Conservation (phyloP, 2,329 filamentous ascomycete genomes). For the Epichloe festucae region DNA sequence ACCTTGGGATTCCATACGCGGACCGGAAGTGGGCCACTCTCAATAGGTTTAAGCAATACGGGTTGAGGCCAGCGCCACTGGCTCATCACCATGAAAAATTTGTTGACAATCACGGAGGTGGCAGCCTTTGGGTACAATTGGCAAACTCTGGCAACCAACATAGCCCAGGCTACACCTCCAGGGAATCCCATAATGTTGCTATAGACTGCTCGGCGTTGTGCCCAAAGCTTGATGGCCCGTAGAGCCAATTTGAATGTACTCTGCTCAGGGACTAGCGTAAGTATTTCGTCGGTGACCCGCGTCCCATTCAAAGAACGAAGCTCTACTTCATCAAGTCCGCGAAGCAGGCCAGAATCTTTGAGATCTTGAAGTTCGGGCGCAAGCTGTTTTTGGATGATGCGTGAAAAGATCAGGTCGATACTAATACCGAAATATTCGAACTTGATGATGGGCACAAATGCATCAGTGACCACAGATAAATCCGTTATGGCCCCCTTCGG, state of each 20-base stretch:
- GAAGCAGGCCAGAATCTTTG: slow-evolving; percentile 71
- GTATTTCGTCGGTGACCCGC: slow-evolving; percentile 84
- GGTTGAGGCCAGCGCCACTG: slow-evolving; percentile 91
- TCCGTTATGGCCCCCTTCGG: slow-evolving; percentile 70
- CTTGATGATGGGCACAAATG: slow-evolving; percentile 95
- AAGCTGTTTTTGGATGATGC: slow-evolving; percentile 58
- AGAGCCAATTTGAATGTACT: slow-evolving; percentile 82
- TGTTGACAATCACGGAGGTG: slow-evolving; percentile 75
- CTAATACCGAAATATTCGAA: slow-evolving; percentile 83
- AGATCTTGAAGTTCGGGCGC: slow-evolving; percentile 55
- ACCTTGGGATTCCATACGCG: slow-evolving; percentile 92
- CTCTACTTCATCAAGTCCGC: slow-evolving; percentile 76
- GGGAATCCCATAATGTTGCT: slow-evolving; percentile 95
- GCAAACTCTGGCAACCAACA: slow-evolving; percentile 90
- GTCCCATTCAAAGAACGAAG: slow-evolving; percentile 88
- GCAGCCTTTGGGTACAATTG: slow-evolving; percentile 92
- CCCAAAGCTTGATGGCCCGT: slow-evolving; percentile 92
- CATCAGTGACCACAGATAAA: slow-evolving; percentile 73
- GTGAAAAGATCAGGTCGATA: slow-evolving; percentile 85
- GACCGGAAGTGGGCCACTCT: slow-evolving; percentile 67
- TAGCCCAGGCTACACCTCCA: slow-evolving; percentile 94
- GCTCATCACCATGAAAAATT: slow-evolving; percentile 87
- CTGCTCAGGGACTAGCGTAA: slow-evolving; percentile 76
- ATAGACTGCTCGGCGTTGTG: slow-evolving; percentile 82
- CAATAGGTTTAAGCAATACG: slow-evolving; percentile 79